Conservation (phyloP, 2,329 filamentous ascomycete genomes). For the Alternaria incomplexa region DNA sequence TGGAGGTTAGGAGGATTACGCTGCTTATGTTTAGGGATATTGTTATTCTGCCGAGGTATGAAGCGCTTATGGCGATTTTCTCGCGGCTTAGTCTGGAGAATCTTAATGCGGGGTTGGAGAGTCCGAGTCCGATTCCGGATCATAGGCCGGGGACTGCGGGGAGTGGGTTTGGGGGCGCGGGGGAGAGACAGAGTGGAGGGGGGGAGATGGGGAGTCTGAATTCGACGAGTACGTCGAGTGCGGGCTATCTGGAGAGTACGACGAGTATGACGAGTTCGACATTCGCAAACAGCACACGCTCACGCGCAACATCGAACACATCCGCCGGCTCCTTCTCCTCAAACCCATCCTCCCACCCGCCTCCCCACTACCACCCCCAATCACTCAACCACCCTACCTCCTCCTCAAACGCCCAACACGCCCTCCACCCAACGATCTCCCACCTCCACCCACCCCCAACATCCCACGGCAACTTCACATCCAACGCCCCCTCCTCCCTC, state of each 20-base stretch:
- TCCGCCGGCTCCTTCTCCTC: conserved; percentile 57
- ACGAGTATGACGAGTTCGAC: conserved; percentile 59
- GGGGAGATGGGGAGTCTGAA: conserved; percentile 69
- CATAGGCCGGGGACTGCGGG: conserved; percentile 41
- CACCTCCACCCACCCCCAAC: conserved; percentile 19
- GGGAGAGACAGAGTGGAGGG: not conserved
- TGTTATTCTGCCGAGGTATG: conserved; percentile 87
- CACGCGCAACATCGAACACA: conserved; percentile 86
- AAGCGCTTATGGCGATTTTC: conserved; percentile 86
- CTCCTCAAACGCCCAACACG: not conserved
- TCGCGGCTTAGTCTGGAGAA: conserved; percentile 87
- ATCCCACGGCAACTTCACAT: conserved; percentile 14
- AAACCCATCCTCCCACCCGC: conserved; percentile 25
- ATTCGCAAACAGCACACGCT: conserved; percentile 60
- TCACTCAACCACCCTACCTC: not conserved
- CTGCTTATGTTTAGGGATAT: conserved; percentile 87
- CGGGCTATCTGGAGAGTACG: conserved; percentile 74
- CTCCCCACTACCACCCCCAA: not conserved
- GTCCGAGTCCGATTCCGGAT: conserved; percentile 33
- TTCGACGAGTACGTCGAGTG: conserved; percentile 58
- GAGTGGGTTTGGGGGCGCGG: conserved; percentile 5
- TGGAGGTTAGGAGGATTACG: conserved; percentile 89
- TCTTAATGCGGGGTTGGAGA: conserved; percentile 54
- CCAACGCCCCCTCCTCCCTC: conserved; percentile 23
- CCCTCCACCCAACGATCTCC: not conserved